Percentiles rank a stretch among this genome's conserved stretches.
Conservation (phyloP, 805 yeast genomes). For the Saturnispora ahearnii region DNA sequence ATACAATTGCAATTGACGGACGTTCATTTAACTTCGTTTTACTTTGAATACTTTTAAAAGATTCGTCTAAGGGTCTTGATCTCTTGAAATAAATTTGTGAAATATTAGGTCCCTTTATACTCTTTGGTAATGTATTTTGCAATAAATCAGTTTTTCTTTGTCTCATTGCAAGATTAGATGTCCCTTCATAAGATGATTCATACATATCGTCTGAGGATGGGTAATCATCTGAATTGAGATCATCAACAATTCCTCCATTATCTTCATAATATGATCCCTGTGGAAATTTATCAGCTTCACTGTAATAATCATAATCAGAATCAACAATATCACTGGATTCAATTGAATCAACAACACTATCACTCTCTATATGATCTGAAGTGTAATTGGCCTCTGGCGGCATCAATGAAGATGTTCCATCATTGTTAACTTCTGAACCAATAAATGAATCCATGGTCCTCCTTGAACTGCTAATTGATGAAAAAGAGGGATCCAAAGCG, state of each 20-base stretch:
- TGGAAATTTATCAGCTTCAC: conserved; percentile 4
- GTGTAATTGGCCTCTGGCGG: background rate
- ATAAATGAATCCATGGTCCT: background rate
- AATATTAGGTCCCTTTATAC: conserved; percentile 8
- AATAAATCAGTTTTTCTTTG: background rate
- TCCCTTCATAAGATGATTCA: conserved; percentile 7
- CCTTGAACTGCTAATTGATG: background rate
- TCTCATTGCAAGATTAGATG: background rate
- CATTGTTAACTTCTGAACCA: background rate
- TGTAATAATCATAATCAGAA: conserved; percentile 17
- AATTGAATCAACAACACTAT: conserved; percentile 15
- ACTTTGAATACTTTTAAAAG: background rate
- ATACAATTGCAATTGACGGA: background rate
- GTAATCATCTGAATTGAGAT: conserved; percentile 24
- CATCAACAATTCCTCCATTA: conserved; percentile 11
- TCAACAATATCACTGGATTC: conserved; percentile 22
- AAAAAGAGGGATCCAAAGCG: background rate
- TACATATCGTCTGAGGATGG: conserved; percentile 17
- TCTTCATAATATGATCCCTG: conserved; percentile 4
- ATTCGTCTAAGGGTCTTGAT: conserved; percentile 9
- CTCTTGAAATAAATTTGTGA: conserved; percentile 17
- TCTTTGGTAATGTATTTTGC: background rate
- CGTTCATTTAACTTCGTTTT: background rate
- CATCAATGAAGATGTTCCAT: background rate
- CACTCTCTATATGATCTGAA: conserved; percentile 4